A percentile compares a stretch with the other conserved stretches of the same genome.
Conservation (phyloP, 495 filamentous ascomycete species). For the Hypoxylon trugodes region DNA sequence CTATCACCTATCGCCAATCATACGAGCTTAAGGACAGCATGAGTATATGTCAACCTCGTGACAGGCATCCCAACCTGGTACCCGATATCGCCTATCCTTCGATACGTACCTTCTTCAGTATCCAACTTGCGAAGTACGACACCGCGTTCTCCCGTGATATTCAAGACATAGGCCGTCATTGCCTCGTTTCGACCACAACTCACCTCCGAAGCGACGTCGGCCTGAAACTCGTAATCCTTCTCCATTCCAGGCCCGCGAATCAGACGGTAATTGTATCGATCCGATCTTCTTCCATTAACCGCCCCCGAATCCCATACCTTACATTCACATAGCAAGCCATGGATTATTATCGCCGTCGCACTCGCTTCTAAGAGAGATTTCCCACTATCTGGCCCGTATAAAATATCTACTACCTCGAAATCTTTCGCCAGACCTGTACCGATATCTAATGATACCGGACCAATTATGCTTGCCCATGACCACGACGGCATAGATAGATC, state of each 20-base stretch:
- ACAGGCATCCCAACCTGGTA: neutral
- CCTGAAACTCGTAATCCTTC: neutral
- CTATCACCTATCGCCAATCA: too few relatives aligned
- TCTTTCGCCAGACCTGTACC: neutral
- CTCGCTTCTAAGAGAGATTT: neutral
- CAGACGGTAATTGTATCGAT: neutral
- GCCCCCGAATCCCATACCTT: neutral
- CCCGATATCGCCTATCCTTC: neutral
- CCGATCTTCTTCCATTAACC: neutral
- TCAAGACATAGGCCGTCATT: neutral
- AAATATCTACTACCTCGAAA: neutral
- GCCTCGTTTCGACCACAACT: neutral
- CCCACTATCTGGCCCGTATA: neutral
- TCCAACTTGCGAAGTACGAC: neutral
- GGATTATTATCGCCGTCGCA: neutral
- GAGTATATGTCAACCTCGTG: neutral
- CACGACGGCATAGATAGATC: neutral
- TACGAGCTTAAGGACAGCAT: neutral
- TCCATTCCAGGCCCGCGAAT: too few relatives aligned
- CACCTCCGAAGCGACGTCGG: neutral
- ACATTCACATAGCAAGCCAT: neutral
- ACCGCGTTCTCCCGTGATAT: neutral
- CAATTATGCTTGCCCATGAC: neutral
- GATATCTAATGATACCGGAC: neutral
- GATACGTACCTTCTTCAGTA: neutral